phyloP scores from a whole-genome alignment of 371 early-diverging fungal species.

The Apophysomyces ossiformis region DNA sequence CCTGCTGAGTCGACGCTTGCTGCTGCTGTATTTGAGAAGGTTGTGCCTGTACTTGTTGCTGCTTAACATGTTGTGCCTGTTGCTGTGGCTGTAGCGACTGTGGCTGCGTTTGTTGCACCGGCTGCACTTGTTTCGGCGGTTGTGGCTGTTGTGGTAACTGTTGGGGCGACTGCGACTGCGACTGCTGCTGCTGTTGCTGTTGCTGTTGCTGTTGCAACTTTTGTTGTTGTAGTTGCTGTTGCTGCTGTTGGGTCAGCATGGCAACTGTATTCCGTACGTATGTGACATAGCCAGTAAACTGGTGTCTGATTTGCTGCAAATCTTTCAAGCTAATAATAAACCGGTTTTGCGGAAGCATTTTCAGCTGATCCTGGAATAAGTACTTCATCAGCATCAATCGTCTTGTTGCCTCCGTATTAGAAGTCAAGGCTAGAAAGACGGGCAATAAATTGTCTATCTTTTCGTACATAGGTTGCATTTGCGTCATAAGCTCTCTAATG shows the following conservation, averaged over 20 bases:
- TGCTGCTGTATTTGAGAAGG: conserved; percentile 14
- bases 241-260: conserved; percentile 23
- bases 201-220: conserved; percentile 18
- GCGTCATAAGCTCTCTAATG: conserved; percentile 43
- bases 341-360: conserved; percentile 45
- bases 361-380: conserved; percentile 65
- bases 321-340: conserved; percentile 54
- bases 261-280: conserved; percentile 45
- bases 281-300: conserved; percentile 53
- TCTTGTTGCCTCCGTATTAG: conserved; percentile 48
- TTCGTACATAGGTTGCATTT: conserved; percentile 53
- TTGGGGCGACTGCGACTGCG: conserved; percentile 21
- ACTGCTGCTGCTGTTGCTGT: conserved; percentile 9
- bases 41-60: conserved; percentile 30
- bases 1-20: conserved; percentile 8
- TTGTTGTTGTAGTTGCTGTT: conserved; percentile 23
- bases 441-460: conserved; percentile 50
- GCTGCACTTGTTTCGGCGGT: conserved; percentile 15
- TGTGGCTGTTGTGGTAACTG: conserved; percentile 18
- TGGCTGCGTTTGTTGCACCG: conserved; percentile 15
- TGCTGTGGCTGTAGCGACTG: conserved; percentile 13
- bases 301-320: conserved; percentile 50
- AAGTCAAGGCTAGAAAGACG: conserved; percentile 45
- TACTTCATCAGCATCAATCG: conserved; percentile 63
- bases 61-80: conserved; percentile 27